These are phyloP conservation scores for Kluyveromyces aestuarii DNA, from an alignment of 805 yeast genomes.

Conservation along the genomic window DNA sequence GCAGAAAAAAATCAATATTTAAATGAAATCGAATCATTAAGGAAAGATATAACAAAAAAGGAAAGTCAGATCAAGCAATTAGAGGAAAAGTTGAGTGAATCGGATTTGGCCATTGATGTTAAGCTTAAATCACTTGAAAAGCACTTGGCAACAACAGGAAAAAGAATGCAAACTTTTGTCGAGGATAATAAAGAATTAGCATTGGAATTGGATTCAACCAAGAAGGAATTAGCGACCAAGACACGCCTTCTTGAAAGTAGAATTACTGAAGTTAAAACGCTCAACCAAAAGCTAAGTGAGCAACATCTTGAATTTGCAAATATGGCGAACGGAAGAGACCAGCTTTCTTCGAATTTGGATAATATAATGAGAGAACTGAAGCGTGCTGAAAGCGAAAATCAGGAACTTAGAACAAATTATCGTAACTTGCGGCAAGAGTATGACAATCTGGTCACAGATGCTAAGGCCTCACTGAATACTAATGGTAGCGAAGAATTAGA, in stretches of 20 bases:
- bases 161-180: constrained; percentile 30
- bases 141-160: constrained; percentile 29
- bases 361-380: constrained; percentile 21
- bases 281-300: constrained; percentile 19
- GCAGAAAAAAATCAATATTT: constrained; percentile 5
- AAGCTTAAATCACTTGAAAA: constrained; percentile 29
- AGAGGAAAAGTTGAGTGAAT: constrained; percentile 22
- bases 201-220: constrained; percentile 30
- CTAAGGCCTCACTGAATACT: constrained; percentile 26
- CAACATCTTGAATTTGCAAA: constrained; percentile 21
- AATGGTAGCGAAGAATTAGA: constrained; percentile 28
- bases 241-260: constrained; percentile 29
- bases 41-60: constrained; percentile 15
- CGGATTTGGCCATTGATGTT: constrained; percentile 28
- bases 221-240: constrained; percentile 30
- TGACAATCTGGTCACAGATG: constrained; percentile 15
- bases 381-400: constrained; percentile 19
- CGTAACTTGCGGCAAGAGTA: constrained; percentile 37
- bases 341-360: constrained; percentile 21
- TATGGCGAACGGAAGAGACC: constrained; percentile 26
- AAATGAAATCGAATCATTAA: constrained; percentile 8
- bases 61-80: constrained; percentile 27
- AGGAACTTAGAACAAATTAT: constrained; percentile 16
- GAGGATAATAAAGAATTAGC: constrained; percentile 39
- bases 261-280: constrained; percentile 27